These are phyloP conservation scores for Globisporangium middletonii DNA, from an alignment of 352 stramenopile genomes.

Conservation along the genomic window DNA sequence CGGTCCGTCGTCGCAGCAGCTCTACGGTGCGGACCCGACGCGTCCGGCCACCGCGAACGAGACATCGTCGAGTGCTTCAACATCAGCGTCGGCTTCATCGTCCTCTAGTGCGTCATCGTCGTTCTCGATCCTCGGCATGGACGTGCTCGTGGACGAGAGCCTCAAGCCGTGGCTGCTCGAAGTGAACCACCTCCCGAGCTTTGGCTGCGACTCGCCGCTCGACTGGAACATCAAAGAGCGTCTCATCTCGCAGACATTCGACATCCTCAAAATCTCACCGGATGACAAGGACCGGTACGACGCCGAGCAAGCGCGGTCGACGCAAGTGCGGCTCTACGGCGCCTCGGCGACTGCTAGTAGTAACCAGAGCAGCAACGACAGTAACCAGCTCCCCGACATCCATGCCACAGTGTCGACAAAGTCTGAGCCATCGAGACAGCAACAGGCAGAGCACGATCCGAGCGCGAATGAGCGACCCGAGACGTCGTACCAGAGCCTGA, in stretches of 20 bases:
- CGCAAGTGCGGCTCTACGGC: constrained; percentile 64
- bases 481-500: constrained; percentile 16
- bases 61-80: neutral
- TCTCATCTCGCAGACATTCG: constrained; percentile 90
- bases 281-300: constrained; percentile 82
- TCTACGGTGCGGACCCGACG: neutral
- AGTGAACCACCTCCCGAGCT: constrained; percentile 96
- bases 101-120: constrained; percentile 21
- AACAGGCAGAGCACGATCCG: constrained; percentile 14
- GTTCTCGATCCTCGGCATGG: constrained; percentile 95
- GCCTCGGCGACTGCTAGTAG: constrained; percentile 4
- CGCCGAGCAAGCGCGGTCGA: constrained; percentile 45
- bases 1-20: constrained; percentile 3
- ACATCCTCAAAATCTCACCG: constrained; percentile 75
- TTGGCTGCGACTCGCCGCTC: constrained; percentile 92
- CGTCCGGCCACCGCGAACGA: constrained; percentile 17
- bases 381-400: constrained; percentile 11
- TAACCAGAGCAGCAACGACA: constrained; percentile 8
- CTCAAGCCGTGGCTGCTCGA: constrained; percentile 96
- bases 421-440: neutral
- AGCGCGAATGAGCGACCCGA: neutral
- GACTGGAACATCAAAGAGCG: constrained; percentile 95
- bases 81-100: neutral
- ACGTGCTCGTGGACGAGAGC: constrained; percentile 94
- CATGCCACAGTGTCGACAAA: neutral